Evolutionary conservation across 345 rosid genomes (phyloP).

Genomic region (Erodium maritimum): DNA sequence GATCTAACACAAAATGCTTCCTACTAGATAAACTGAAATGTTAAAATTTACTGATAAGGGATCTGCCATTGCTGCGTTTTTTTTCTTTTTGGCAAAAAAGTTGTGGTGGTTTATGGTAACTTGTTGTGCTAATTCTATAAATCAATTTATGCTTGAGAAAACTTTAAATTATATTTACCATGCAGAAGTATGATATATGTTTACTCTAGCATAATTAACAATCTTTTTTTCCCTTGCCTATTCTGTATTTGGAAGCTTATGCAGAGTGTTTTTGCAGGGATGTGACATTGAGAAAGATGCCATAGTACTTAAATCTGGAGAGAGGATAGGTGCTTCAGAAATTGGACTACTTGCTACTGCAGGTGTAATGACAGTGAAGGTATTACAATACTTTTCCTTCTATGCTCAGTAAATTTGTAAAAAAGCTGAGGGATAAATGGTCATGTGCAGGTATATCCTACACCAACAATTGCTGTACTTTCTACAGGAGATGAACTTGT

Average conservation of each 20-base stretch:
- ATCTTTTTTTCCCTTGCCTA: background rate
- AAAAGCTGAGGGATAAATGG: conserved; percentile 6
- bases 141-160: background rate
- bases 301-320: conserved; percentile 57
- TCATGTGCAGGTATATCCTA: conserved; percentile 55
- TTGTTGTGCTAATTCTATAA: no score
- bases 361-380: conserved; percentile 77
- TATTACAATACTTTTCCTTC: conserved; percentile 19
- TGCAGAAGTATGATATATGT: background rate
- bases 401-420: conserved; percentile 8
- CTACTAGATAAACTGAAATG: no score
- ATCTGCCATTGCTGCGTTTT: background rate
- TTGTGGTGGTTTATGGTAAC: no score
- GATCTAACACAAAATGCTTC: background rate
- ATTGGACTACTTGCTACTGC: conserved; percentile 81
- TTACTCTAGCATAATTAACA: background rate
- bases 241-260: conserved; percentile 6
- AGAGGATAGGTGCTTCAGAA: conserved; percentile 79
- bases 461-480: conserved; percentile 75
- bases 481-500: conserved; percentile 96
- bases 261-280: conserved; percentile 40
- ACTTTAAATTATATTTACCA: background rate
- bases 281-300: conserved; percentile 70
- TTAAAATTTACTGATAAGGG: background rate
- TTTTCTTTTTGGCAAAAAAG: background rate